A percentile compares a stretch with the other conserved stretches of the same genome.
These are phyloP conservation scores for Globisporangium camurandrum DNA, from an alignment of 352 stramenopile genomes.

Conservation along the genomic window DNA sequence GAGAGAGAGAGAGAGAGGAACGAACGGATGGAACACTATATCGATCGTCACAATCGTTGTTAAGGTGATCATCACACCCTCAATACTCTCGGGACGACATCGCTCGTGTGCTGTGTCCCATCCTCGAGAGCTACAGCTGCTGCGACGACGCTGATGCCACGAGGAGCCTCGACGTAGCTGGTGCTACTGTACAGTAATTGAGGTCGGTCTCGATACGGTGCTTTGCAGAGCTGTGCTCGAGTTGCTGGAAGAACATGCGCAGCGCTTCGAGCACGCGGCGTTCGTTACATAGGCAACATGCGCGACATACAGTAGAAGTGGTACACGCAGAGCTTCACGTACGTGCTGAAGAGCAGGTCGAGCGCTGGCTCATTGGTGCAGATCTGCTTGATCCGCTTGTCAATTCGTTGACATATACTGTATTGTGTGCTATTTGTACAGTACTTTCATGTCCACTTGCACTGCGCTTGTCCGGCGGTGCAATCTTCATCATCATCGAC, in stretches of 20 bases:
- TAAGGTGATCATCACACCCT: too few relatives aligned
- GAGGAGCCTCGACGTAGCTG: not conserved
- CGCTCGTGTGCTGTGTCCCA: not conserved
- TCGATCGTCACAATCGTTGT: too few relatives aligned
- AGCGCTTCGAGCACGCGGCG: conserved; percentile 15
- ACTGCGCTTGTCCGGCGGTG: not conserved
- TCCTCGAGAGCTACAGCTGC: not conserved
- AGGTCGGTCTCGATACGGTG: conserved; percentile 15
- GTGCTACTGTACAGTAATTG: too few relatives aligned
- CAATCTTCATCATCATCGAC: conserved; percentile 57
- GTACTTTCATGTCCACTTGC: too few relatives aligned
- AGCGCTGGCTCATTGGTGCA: conserved; percentile 40
- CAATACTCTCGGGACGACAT: too few relatives aligned
- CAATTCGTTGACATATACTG: too few relatives aligned
- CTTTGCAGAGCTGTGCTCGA: conserved; percentile 19
- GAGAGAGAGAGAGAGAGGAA: too few relatives aligned
- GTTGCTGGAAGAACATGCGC: conserved; percentile 18
- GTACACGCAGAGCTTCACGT: conserved; percentile 43
- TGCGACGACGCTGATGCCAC: not conserved
- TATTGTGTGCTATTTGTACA: too few relatives aligned
- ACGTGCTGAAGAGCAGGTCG: conserved; percentile 52
- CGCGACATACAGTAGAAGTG: conserved; percentile 62
- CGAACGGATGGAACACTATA: too few relatives aligned
- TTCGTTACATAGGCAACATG: conserved; percentile 26
- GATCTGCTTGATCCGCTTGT: conserved; percentile 44